phyloP scores from a whole-genome alignment of 441 rosid genomes.

The Eruca vesicaria region DNA sequence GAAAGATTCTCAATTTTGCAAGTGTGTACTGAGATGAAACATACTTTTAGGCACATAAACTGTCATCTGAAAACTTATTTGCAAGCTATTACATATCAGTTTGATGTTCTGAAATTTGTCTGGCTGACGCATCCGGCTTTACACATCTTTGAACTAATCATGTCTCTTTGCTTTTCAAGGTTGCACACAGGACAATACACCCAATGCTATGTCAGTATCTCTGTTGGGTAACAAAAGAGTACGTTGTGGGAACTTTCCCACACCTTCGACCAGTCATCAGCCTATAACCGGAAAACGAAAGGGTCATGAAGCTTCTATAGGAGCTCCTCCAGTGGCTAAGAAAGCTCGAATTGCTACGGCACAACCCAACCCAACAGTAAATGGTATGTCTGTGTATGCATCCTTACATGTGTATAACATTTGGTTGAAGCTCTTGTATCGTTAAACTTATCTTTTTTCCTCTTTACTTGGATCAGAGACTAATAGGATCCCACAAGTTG shows the following conservation, averaged over 20 bases:
- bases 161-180: slow-evolving; percentile 30
- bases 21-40: no score
- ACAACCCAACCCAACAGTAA: slow-evolving; percentile 27
- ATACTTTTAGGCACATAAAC: not conserved
- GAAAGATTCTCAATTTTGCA: no score
- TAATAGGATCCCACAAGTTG: slow-evolving; percentile 14
- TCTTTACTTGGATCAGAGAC: slow-evolving; percentile 30
- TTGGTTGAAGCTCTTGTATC: not conserved
- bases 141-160: not conserved
- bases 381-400: slow-evolving; percentile 38
- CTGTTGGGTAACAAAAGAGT: slow-evolving; percentile 35
- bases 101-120: not conserved
- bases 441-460: not conserved
- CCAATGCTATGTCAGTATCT: slow-evolving; percentile 40
- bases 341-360: slow-evolving; percentile 44
- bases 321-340: slow-evolving; percentile 50
- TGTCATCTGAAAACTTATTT: not conserved
- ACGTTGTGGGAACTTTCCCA: slow-evolving; percentile 27
- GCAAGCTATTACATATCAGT: not conserved
- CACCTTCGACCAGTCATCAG: slow-evolving; percentile 35
- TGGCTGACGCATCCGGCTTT: no score
- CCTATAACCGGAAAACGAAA: slow-evolving; percentile 55
- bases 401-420: not conserved
- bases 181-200: slow-evolving; percentile 35
- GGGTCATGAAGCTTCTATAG: slow-evolving; percentile 30